These are phyloP conservation scores for Coniochaeta sp. DNA, from an alignment of 2,329 filamentous ascomycete genomes.

Conservation along the genomic window DNA sequence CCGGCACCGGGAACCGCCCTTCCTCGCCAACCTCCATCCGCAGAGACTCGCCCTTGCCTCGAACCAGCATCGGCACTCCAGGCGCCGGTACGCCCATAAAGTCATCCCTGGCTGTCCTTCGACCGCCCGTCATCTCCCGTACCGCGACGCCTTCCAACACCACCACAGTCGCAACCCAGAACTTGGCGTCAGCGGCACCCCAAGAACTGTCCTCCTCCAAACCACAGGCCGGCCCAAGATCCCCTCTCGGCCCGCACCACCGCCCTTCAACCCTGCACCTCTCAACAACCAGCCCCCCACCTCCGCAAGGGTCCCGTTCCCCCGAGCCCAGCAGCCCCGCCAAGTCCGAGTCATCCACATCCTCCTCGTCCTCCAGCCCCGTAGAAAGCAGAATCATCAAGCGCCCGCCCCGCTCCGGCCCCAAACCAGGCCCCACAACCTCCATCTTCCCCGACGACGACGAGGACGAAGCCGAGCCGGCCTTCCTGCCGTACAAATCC, in stretches of 20 bases:
- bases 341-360: slow-evolving; percentile 28
- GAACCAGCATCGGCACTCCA: slow-evolving; percentile 35
- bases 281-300: background rate
- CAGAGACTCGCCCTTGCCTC: slow-evolving; percentile 46
- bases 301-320: background rate
- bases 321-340: slow-evolving; percentile 24
- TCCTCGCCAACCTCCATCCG: slow-evolving; percentile 50
- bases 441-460: slow-evolving; percentile 32
- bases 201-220: slow-evolving; percentile 3
- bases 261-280: slow-evolving; percentile 7
- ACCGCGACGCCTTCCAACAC: slow-evolving; percentile 32
- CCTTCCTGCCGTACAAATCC: slow-evolving; percentile 42
- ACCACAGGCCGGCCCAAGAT: slow-evolving; percentile 21
- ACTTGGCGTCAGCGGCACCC: slow-evolving; percentile 14
- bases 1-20: slow-evolving; percentile 32
- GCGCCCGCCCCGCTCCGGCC: slow-evolving; percentile 45
- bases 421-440: slow-evolving; percentile 15
- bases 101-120: slow-evolving; percentile 20
- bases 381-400: slow-evolving; percentile 54
- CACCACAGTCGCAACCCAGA: slow-evolving; percentile 20
- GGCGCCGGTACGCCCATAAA: slow-evolving; percentile 30
- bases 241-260: slow-evolving; percentile 11
- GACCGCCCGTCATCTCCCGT: background rate
- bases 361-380: slow-evolving; percentile 34
- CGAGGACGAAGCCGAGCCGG: slow-evolving; percentile 44